Conservation (phyloP, 1,284 basidiomycete species). For the Ustilago hordei region DNA sequence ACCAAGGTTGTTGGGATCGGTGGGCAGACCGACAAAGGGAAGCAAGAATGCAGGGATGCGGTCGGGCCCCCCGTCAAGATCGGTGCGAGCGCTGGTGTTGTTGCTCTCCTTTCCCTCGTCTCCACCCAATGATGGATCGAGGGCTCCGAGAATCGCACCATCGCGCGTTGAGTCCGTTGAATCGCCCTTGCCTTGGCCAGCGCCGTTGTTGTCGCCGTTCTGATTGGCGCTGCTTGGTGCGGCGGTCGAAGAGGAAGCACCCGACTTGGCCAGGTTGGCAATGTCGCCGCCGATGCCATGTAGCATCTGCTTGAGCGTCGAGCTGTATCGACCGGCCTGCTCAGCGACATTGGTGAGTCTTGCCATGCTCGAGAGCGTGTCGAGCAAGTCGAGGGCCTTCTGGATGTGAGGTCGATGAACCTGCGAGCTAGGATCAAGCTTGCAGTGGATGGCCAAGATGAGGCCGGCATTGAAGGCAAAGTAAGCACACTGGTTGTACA, state of each 20-base stretch:
- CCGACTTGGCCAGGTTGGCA: slow-evolving; percentile 32
- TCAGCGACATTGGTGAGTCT: slow-evolving; percentile 55
- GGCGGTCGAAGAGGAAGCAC: slow-evolving; percentile 11
- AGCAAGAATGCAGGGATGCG: slow-evolving; percentile 44
- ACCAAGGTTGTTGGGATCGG: slow-evolving; percentile 42
- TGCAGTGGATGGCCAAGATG: slow-evolving; percentile 56
- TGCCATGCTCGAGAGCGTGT: slow-evolving; percentile 39
- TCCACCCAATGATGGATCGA: slow-evolving; percentile 36
- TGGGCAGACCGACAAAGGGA: slow-evolving; percentile 52
- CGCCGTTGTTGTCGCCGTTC: slow-evolving; percentile 16
- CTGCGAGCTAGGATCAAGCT: slow-evolving; percentile 45
- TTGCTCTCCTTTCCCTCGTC: slow-evolving; percentile 12
- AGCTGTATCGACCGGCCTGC: slow-evolving; percentile 58
- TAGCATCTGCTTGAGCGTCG: slow-evolving; percentile 56
- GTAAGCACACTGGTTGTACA: slow-evolving; percentile 56
- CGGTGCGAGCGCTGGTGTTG: slow-evolving; percentile 19
- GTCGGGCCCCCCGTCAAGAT: slow-evolving; percentile 38
- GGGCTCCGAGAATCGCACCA: slow-evolving; percentile 25
- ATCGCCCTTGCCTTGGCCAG: slow-evolving; percentile 10
- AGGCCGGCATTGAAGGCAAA: slow-evolving; percentile 58
- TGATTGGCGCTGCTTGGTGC: slow-evolving; percentile 13
- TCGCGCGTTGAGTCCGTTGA: slow-evolving; percentile 10
- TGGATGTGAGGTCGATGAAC: slow-evolving; percentile 57
- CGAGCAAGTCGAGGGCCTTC: slow-evolving; percentile 53
- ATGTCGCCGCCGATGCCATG: slow-evolving; percentile 41